Conservation (phyloP, 345 rosid species). For the Theobroma cacao region DNA sequence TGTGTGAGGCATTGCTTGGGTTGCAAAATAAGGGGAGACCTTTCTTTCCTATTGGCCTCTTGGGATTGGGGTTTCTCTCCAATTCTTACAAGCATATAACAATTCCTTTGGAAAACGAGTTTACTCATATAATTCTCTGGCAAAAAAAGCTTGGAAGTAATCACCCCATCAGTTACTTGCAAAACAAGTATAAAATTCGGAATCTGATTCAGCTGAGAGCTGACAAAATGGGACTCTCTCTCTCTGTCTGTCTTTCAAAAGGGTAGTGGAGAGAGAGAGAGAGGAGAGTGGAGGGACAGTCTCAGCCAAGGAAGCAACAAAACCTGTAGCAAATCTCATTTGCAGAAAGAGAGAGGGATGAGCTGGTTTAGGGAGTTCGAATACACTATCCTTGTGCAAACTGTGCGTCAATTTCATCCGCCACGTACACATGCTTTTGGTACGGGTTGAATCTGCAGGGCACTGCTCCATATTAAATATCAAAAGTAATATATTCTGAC, state of each 20-base stretch:
- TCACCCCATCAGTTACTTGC: too few relatives aligned
- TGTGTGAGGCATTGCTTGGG: background rate
- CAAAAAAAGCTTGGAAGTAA: too few relatives aligned
- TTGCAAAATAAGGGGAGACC: background rate
- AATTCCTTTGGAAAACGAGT: background rate
- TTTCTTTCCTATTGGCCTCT: background rate
- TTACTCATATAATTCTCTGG: background rate
- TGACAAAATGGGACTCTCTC: background rate
- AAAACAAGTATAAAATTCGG: too few relatives aligned
- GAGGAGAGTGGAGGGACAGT: background rate
- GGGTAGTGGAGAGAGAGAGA: background rate
- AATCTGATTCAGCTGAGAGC: background rate
- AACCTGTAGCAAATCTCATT: background rate
- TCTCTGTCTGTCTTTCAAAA: background rate
- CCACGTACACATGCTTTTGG: background rate
- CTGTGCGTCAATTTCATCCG: background rate
- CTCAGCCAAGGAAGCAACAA: background rate
- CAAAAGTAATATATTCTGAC: background rate
- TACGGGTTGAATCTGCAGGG: background rate
- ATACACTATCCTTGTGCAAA: background rate
- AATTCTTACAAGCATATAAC: background rate
- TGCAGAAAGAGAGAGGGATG: background rate
- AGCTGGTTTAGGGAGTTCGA: background rate
- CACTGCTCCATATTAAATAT: background rate
- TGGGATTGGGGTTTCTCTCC: too few relatives aligned